These are phyloP conservation scores for Cyberlindnera suaveolens DNA, from an alignment of 805 yeast genomes.

Conservation along the genomic window DNA sequence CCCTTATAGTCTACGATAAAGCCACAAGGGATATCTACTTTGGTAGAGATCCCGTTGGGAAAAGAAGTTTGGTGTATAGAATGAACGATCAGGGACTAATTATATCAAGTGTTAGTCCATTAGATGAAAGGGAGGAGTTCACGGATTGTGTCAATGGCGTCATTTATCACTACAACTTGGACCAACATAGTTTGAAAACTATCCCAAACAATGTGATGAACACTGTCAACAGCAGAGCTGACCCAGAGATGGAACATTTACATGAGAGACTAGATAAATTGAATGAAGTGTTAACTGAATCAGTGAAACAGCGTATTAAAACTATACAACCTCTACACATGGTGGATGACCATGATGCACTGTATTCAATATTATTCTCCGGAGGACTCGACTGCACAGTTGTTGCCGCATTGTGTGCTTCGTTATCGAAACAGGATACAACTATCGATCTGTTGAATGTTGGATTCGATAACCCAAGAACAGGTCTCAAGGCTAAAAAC, in stretches of 20 bases:
- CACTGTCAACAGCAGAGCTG: constrained; percentile 18
- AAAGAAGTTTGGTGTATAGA: constrained; percentile 60
- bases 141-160: constrained; percentile 51
- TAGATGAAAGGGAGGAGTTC: constrained; percentile 27
- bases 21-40: constrained; percentile 44
- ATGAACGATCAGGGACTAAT: constrained; percentile 29
- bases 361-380: constrained; percentile 68
- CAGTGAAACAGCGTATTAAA: constrained; percentile 46
- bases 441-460: constrained; percentile 79
- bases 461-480: constrained; percentile 86
- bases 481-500: constrained; percentile 47
- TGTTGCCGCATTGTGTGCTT: constrained; percentile 50
- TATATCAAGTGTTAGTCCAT: constrained; percentile 43
- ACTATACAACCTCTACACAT: constrained; percentile 53
- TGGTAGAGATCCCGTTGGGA: constrained; percentile 82
- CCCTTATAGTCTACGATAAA: constrained; percentile 49
- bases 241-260: constrained; percentile 12
- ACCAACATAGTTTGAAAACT: constrained; percentile 13
- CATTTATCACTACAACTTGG: constrained; percentile 38
- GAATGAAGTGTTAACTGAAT: constrained; percentile 24
- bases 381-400: constrained; percentile 96
- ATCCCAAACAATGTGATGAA: constrained; percentile 8
- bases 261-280: constrained; percentile 16
- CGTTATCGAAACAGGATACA: constrained; percentile 24
- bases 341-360: constrained; percentile 23